These are phyloP conservation scores for Mesotaenium endlicherianum DNA, from an alignment of 139 green algal genomes.

Conservation along the genomic window DNA sequence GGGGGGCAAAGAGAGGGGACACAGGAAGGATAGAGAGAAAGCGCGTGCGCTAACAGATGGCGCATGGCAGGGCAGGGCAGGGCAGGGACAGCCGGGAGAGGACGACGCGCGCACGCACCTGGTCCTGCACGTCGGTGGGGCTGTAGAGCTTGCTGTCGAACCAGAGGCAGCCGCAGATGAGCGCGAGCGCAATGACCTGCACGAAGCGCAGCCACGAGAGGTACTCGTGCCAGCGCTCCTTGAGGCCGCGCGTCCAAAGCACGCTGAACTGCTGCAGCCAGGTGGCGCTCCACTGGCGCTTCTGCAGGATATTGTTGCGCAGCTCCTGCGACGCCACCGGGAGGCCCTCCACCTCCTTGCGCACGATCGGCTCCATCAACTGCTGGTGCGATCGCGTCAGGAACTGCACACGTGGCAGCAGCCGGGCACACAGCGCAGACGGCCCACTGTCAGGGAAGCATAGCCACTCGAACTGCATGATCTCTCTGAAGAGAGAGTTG, in stretches of 20 bases:
- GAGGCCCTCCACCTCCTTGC: neutral
- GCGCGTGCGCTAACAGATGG: no score
- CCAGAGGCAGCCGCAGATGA: slow-evolving; percentile 44
- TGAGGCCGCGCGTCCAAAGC: slow-evolving; percentile 14
- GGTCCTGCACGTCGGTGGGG: neutral
- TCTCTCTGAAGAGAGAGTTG: no score
- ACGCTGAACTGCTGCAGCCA: slow-evolving; percentile 30
- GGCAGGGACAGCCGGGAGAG: neutral
- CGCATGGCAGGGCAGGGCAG: neutral
- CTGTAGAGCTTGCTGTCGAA: slow-evolving; percentile 5
- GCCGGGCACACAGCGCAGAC: no score
- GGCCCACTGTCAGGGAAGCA: no score
- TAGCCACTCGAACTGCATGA: no score
- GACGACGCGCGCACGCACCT: neutral
- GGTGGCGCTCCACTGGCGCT: slow-evolving; percentile 4
- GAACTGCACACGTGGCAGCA: no score
- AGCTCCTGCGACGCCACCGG: neutral
- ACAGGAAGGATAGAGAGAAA: neutral
- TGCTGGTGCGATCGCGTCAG: neutral
- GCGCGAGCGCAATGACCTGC: slow-evolving; percentile 20
- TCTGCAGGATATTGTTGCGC: neutral
- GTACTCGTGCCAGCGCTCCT: slow-evolving; percentile 29
- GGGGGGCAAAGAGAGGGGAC: neutral
- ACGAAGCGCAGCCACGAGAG: neutral
- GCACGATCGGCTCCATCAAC: neutral